Conservation (phyloP, 1,284 basidiomycete species). For the Naganishia sp. region DNA sequence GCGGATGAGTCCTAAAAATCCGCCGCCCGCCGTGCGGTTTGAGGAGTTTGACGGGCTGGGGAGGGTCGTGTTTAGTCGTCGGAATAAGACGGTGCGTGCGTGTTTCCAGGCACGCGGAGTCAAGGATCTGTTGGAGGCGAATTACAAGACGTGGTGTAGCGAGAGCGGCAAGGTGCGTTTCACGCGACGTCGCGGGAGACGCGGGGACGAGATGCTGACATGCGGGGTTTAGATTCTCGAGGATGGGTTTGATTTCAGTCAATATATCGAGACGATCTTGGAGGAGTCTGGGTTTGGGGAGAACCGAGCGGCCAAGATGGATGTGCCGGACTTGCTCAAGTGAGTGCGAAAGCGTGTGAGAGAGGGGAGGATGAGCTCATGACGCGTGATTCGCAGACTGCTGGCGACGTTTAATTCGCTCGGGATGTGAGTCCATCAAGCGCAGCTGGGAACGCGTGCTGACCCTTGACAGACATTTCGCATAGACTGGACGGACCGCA, state of each 20-base stretch:
- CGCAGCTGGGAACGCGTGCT: neutral
- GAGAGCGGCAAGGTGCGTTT: conserved; percentile 69
- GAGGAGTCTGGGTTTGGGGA: conserved; percentile 67
- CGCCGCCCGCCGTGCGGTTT: conserved; percentile 91
- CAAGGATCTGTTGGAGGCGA: conserved; percentile 88
- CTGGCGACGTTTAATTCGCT: conserved; percentile 48
- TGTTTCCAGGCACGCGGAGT: conserved; percentile 91
- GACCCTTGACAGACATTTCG: conserved; percentile 12
- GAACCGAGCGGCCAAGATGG: conserved; percentile 76
- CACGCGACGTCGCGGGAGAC: neutral
- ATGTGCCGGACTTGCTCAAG: conserved; percentile 79
- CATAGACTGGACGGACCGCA: neutral
- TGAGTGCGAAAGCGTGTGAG: conserved; percentile 49
- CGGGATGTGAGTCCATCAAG: conserved; percentile 43
- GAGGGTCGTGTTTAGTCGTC: conserved; percentile 82
- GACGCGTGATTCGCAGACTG: conserved; percentile 35
- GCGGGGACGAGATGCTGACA: neutral
- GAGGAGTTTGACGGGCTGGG: conserved; percentile 97
- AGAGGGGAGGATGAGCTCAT: neutral
- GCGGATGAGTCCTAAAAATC: conserved; percentile 86
- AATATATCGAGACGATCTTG: conserved; percentile 75
- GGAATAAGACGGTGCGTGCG: conserved; percentile 88
- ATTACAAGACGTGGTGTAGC: conserved; percentile 92
- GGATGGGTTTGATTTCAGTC: conserved; percentile 69
- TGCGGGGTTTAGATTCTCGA: conserved; percentile 63